Percentiles rank a stretch among this genome's conserved stretches.
These are phyloP conservation scores for Colletotrichum caudatum DNA, from an alignment of 2,329 filamentous ascomycete genomes.

Conservation along the genomic window DNA sequence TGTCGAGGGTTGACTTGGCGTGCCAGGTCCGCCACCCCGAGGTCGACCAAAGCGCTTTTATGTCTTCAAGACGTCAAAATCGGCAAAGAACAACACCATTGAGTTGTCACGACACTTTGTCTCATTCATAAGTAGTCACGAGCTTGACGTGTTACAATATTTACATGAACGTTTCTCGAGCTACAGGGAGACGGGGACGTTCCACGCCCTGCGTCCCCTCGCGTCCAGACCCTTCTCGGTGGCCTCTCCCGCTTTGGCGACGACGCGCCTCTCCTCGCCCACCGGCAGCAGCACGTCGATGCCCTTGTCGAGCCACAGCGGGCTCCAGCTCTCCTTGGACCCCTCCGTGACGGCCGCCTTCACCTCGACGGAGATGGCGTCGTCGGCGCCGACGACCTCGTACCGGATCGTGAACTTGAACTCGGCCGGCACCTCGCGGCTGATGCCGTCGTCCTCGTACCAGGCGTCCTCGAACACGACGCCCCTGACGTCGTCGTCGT, in stretches of 20 bases:
- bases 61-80: neutral
- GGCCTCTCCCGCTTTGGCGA: constrained; percentile 14
- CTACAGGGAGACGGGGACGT: constrained; percentile 19
- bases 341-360: constrained; percentile 11
- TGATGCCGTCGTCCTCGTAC: constrained; percentile 56
- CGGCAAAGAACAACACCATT: neutral
- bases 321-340: constrained; percentile 15
- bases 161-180: too few species aligned
- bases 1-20: neutral
- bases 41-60: too few species aligned
- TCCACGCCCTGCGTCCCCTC: constrained; percentile 30
- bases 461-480: constrained; percentile 49
- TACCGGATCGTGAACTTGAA: constrained; percentile 33
- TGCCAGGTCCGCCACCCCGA: neutral
- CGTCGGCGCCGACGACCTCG: constrained; percentile 11
- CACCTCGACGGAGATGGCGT: constrained; percentile 12
- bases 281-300: constrained; percentile 33
- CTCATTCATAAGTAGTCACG: neutral
- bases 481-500: constrained; percentile 25
- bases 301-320: constrained; percentile 26
- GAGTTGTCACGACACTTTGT: neutral
- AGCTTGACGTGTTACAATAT: neutral
- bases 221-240: constrained; percentile 26
- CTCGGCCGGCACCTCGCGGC: constrained; percentile 29
- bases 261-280: constrained; percentile 28